These are phyloP conservation scores for Nectriaceae sp. DNA, from an alignment of 2,329 filamentous ascomycete species.

Conservation along the genomic window DNA sequence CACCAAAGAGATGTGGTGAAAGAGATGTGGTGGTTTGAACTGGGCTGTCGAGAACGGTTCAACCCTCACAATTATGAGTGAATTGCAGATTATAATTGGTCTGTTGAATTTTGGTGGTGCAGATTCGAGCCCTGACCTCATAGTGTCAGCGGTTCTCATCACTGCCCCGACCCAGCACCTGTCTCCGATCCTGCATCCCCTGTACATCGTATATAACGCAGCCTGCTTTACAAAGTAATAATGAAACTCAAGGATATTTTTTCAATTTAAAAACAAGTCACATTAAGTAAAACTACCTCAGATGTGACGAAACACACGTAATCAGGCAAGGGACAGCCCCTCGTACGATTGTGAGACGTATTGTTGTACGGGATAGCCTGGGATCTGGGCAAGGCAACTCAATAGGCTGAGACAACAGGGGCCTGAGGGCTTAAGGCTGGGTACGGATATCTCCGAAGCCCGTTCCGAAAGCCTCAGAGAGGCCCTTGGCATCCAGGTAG, in stretches of 20 bases:
- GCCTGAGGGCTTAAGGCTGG: no score
- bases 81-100: no score
- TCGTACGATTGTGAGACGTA: no score
- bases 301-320: neutral
- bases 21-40: neutral
- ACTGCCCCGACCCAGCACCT: neutral
- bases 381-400: no score
- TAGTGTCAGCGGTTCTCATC: neutral
- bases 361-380: no score
- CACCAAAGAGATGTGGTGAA: no score
- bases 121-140: neutral
- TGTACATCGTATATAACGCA: neutral
- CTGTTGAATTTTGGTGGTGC: neutral
- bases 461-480: no score
- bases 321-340: no score
- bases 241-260: neutral
- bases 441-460: no score
- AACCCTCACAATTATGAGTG: no score
- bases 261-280: neutral
- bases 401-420: neutral
- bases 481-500: no score
- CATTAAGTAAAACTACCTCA: neutral
- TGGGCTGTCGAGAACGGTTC: neutral
- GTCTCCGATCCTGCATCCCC: neutral
- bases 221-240: neutral